These are phyloP conservation scores for Aspergillus conjunctus DNA, from an alignment of 495 filamentous ascomycete genomes.

Conservation along the genomic window DNA sequence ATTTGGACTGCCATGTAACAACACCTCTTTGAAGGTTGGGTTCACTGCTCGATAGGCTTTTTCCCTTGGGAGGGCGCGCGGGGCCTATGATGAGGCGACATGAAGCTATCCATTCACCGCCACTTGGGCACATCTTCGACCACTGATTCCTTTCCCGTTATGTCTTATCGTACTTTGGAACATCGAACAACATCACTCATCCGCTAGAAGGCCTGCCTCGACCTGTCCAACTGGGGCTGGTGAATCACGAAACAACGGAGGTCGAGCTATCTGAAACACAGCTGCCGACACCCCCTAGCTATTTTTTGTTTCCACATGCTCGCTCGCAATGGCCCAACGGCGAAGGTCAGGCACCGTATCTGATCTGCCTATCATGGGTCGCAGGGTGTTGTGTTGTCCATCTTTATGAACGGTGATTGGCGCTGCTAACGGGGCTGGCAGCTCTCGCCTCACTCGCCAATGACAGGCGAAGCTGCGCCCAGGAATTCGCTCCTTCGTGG, in stretches of 20 bases:
- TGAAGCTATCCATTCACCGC: constrained; percentile 11
- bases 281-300: background rate
- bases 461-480: background rate
- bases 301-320: background rate
- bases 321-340: background rate
- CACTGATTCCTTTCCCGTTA: no score
- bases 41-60: constrained; percentile 2
- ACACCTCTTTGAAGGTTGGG: background rate
- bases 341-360: background rate
- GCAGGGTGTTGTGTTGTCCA: background rate
- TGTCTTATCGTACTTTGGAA: no score
- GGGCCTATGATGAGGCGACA: constrained; percentile 23
- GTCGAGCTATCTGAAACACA: background rate
- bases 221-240: no score
- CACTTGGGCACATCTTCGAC: background rate
- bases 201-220: no score
- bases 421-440: background rate
- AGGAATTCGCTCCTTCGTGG: background rate
- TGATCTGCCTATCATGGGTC: background rate
- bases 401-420: background rate
- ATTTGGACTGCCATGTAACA: background rate
- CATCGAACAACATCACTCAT: no score
- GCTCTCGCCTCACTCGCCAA: constrained; percentile 5
- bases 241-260: no score
- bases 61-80: background rate